Percentiles rank a stretch among this genome's conserved stretches.
Conservation (phyloP, 164 flowering plant genomes). For the Tetrastigma voinierianum region DNA sequence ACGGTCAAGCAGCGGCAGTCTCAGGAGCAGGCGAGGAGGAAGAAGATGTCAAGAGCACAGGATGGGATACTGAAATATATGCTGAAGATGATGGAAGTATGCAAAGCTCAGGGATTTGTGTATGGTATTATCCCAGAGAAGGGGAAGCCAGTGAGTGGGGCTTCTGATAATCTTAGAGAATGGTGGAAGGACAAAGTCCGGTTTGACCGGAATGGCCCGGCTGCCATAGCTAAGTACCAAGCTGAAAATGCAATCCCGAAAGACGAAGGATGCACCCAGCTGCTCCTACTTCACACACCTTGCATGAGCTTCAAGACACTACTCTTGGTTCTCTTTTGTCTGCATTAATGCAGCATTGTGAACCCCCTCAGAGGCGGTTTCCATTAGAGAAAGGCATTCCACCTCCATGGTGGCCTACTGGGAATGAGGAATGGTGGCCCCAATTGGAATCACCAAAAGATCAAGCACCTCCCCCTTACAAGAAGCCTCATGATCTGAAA, state of each 20-base stretch:
- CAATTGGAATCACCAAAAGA: slow-evolving; percentile 48
- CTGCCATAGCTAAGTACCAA: slow-evolving; percentile 68
- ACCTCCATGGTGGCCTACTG: slow-evolving; percentile 68
- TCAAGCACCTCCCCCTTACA: slow-evolving; percentile 58
- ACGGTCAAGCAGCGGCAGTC: slow-evolving; percentile 27
- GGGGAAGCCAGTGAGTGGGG: slow-evolving; percentile 90
- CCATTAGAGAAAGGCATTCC: slow-evolving; percentile 54
- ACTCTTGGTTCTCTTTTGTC: slow-evolving; percentile 57
- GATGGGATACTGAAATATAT: slow-evolving; percentile 85
- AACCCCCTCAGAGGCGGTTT: slow-evolving; percentile 62
- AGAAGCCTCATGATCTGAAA: slow-evolving; percentile 64
- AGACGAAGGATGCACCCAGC: slow-evolving; percentile 28
- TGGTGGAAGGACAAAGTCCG: slow-evolving; percentile 95
- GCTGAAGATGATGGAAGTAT: slow-evolving; percentile 92
- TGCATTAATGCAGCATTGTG: slow-evolving; percentile 66
- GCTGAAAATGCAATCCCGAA: slow-evolving; percentile 34
- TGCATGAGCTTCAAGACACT: slow-evolving; percentile 57
- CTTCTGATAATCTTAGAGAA: slow-evolving; percentile 80
- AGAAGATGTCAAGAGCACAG: slow-evolving; percentile 89
- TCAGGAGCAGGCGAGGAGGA: slow-evolving; percentile 74
- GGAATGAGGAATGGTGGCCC: slow-evolving; percentile 57
- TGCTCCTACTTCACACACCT: slow-evolving; percentile 45
- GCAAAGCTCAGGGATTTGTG: slow-evolving; percentile 89
- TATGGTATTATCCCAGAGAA: slow-evolving; percentile 91
- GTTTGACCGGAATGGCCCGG: slow-evolving; percentile 86